Conservation (phyloP, 768 basidiomycete species). For the Suillus decipiens region DNA sequence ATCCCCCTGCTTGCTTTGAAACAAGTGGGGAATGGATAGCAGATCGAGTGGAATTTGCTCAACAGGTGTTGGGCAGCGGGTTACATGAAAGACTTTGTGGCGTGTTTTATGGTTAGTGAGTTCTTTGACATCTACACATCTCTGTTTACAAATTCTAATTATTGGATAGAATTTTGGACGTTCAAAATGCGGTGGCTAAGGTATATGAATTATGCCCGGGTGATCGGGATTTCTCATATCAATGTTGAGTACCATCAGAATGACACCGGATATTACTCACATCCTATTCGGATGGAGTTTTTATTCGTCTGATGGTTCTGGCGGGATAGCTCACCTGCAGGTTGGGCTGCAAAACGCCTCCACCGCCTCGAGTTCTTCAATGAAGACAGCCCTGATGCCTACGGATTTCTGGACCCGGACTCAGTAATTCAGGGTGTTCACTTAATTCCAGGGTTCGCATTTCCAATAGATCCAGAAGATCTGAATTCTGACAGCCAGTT, state of each 20-base stretch:
- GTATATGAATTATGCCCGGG: slow-evolving; percentile 28
- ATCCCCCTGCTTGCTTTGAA: slow-evolving; percentile 56
- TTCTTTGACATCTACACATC: neutral
- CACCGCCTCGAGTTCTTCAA: slow-evolving; percentile 41
- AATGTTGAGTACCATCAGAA: slow-evolving; percentile 12
- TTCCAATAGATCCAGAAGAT: too few relatives aligned
- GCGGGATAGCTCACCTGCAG: slow-evolving; percentile 25
- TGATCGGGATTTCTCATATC: slow-evolving; percentile 22
- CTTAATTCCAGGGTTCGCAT: too few relatives aligned
- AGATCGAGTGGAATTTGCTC: neutral
- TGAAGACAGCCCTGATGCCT: slow-evolving; percentile 29
- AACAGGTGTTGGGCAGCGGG: slow-evolving; percentile 9
- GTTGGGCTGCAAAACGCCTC: slow-evolving; percentile 30
- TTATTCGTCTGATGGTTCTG: slow-evolving; percentile 45
- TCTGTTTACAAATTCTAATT: neutral
- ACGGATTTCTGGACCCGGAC: slow-evolving; percentile 47
- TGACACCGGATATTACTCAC: neutral
- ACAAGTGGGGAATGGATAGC: slow-evolving; percentile 21
- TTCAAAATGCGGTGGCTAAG: neutral
- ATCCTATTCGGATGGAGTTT: slow-evolving; percentile 33
- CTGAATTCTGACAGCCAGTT: too few relatives aligned
- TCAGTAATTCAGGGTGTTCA: slow-evolving; percentile 41
- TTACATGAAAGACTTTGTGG: slow-evolving; percentile 9
- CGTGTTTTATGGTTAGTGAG: neutral
- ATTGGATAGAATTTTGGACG: neutral